Evolutionary conservation across 768 basidiomycete genomes (phyloP).

Genomic region (Dioszegia aurantiaca): DNA sequence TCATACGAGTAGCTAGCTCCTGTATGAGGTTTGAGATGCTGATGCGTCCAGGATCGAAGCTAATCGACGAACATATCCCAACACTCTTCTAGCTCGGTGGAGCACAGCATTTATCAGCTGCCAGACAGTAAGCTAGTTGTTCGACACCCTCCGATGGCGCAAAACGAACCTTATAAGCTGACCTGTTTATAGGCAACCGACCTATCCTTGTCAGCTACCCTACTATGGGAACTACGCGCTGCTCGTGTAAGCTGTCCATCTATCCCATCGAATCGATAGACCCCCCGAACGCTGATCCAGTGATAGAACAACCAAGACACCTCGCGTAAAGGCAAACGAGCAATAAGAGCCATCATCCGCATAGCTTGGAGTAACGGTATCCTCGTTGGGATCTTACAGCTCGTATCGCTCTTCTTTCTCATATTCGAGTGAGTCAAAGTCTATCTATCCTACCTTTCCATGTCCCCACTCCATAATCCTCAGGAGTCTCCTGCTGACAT

Average conservation of each 20-base stretch:
- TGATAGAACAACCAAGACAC: neutral
- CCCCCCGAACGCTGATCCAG: neutral
- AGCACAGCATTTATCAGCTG: too few species aligned
- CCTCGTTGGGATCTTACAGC: conserved; percentile 22
- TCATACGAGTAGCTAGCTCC: too few species aligned
- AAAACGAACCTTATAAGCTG: neutral
- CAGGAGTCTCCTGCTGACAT: too few species aligned
- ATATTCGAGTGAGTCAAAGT: conserved; percentile 17
- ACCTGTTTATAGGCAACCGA: conserved; percentile 18
- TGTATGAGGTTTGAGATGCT: neutral
- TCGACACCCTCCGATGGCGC: too few species aligned
- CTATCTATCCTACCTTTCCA: neutral
- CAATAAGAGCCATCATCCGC: conserved; percentile 10
- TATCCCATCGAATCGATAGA: neutral
- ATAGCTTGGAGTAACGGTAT: conserved; percentile 20
- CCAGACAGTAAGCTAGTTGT: too few species aligned
- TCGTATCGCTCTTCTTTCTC: conserved; percentile 19
- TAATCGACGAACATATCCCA: neutral
- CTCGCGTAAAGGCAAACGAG: conserved; percentile 7
- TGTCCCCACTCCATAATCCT: neutral
- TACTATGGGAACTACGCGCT: conserved; percentile 14
- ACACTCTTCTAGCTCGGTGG: neutral
- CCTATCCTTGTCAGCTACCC: conserved; percentile 13
- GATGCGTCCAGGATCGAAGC: conserved; percentile 12
- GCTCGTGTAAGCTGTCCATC: conserved; percentile 16